Conservation (phyloP, 164 flowering plant genomes). For the Euptelea pleiosperma region DNA sequence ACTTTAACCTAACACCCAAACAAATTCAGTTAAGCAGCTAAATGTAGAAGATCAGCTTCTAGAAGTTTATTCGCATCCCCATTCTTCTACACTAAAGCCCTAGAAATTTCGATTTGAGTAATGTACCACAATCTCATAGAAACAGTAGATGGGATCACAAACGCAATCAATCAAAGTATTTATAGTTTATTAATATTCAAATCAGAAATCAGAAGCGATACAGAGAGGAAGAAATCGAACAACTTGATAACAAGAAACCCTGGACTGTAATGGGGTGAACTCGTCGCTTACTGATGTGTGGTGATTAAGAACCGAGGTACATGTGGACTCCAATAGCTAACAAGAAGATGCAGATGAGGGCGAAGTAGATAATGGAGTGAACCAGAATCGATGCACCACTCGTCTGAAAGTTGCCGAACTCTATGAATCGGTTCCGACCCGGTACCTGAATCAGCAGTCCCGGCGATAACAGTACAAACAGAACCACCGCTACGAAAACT, state of each 20-base stretch:
- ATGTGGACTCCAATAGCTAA: slow-evolving; percentile 40
- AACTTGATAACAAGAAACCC: neutral
- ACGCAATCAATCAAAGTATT: neutral
- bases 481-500: slow-evolving; percentile 31
- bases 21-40: no score
- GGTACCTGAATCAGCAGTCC: slow-evolving; percentile 27
- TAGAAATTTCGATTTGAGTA: no score
- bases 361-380: slow-evolving; percentile 26
- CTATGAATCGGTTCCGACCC: slow-evolving; percentile 17
- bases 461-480: slow-evolving; percentile 29
- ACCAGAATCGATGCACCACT: slow-evolving; percentile 29
- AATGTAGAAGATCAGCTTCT: no score
- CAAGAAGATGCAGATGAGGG: slow-evolving; percentile 20
- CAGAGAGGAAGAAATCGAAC: neutral
- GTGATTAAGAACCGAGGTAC: slow-evolving; percentile 36
- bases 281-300: no score
- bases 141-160: neutral
- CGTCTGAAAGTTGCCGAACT: slow-evolving; percentile 32
- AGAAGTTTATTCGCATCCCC: no score
- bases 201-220: neutral
- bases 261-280: no score
- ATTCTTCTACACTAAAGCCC: no score
- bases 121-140: neutral
- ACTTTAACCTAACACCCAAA: neutral
- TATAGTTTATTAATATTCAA: neutral